Base-by-base conservation (phyloP, 768 basidiomycete species). In the Termitomyces sp. region DNA sequence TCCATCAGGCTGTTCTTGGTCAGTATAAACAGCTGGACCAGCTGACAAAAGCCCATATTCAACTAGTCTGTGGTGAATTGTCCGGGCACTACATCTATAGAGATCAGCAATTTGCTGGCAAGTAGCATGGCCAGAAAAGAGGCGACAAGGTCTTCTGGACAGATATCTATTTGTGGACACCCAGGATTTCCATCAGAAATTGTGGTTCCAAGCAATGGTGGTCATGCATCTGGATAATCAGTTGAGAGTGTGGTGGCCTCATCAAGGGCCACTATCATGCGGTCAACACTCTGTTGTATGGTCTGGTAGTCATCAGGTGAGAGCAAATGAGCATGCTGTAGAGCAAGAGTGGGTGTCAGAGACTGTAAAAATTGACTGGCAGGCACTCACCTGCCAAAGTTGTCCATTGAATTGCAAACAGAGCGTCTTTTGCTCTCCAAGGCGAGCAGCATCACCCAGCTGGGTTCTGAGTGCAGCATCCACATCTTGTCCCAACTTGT, bases 11-110 rank as follows among this genome's bases (percentile, higher is more conserved):
- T 60, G 54, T 6, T 29, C 27, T 22, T 56, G 31, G 0, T 55
- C 39, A 15, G 56, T 47, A 46, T 62, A 64, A 7, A 64, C 59
- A 5, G 60, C 58, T 20, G 63, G 63, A 12, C 60, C 54, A 9
- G 58, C 51, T 18, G 15, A 25, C 5, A 54, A 53, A 13, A 62
- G 27, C n/a, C 57, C 61, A 53, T 42, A 62, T 49, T 58, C 60
- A 13, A 62, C 11, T n/a, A 60, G 44, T 7, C 57, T 41, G 12
- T 52, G 44, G 7, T 61, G 51, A 50, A 64, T 60, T 39, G 63
- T 62, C 27, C 59, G 35, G 15, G 57, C 53, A 27, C 52, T 54
- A 31, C 57, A 58, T 12, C 18, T n/a, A 35, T 54, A 57, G 11
- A 56, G 20, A 10, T 25, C 33, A 10, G 50, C 56, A 39, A 60